Evolutionary conservation across 176 grass and related monocot species (phyloP), one percentile per base, ranked within the genome.

Genomic region (Bonia amplexicaulis): DNA sequence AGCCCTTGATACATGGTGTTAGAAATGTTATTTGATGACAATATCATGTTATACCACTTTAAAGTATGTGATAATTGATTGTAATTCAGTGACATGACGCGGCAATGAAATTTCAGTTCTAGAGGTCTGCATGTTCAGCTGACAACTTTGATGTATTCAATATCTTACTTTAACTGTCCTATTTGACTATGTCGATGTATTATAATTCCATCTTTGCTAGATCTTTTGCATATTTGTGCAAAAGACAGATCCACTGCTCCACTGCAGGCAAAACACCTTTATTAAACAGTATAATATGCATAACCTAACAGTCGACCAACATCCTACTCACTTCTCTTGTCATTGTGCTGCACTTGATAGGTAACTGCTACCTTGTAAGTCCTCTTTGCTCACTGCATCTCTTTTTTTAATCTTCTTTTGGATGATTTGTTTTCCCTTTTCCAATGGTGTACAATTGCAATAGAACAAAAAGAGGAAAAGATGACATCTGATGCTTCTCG

Each of bases 401-500:
- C 52, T 37, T 69, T 74, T 68, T 46, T 68, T 37, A 37, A 33
- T 75, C 44, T 73, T 39, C 10, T 76, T 58, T 48, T 47, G 54
- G 40, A 33, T 72, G n/a, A 20, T 72, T 60, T 82, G n/a, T 82
- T 60, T 22, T 61, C 65, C 37, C 19, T 87, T 82, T 71, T 61
- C 44, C 37, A 47, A 65, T 77, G 72, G 47, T 57, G n/a, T 85
- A 62, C 80, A 76, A 81, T 15, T 79, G 73, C 12, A 72, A 29
- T 65, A 83, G 12, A 66, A 76, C 29, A 84, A 53, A 65, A 75
- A 26, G 11, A 47, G 22, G 60, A 83, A 87, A 78, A 84, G 31
- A 75, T 84, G 14, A 6, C 45, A 54, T 73, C 85, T 93, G 72
- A 90, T 90, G 35, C 48, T 85, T 92, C 58, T 93, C 81, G 87